Percentiles rank a stretch among this genome's conserved stretches.
Conservation (phyloP, 352 stramenopile genomes). For the Phytopythium montanum region DNA sequence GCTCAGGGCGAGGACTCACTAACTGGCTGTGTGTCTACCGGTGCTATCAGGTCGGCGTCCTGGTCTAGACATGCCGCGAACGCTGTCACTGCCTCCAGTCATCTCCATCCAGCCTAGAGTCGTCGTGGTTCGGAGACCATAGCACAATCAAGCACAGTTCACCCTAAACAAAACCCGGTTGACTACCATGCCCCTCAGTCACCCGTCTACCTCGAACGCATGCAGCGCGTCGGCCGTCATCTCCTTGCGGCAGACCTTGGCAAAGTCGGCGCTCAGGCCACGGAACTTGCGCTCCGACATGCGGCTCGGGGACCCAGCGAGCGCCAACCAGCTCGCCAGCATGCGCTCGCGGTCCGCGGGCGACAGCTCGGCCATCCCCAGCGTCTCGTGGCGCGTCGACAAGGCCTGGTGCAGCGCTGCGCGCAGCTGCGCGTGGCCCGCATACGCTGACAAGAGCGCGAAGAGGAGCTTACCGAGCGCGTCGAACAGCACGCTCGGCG, state of each 20-base stretch:
- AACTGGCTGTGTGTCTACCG: no score
- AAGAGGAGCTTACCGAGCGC: conserved; percentile 50
- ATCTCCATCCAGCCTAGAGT: no score
- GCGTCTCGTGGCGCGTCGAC: conserved; percentile 20
- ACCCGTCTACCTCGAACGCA: conserved; percentile 42
- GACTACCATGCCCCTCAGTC: background rate
- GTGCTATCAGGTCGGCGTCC: no score
- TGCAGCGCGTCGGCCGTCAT: conserved; percentile 50
- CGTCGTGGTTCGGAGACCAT: no score
- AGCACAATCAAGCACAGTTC: background rate
- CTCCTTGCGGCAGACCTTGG: conserved; percentile 75
- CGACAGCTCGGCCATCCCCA: conserved; percentile 37
- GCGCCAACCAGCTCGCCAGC: conserved; percentile 47
- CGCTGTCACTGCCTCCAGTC: no score
- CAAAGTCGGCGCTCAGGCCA: conserved; percentile 56
- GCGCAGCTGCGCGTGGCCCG: conserved; percentile 26
- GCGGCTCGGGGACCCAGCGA: conserved; percentile 46
- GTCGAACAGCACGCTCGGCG: conserved; percentile 56
- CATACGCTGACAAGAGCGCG: conserved; percentile 42
- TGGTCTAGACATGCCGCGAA: no score
- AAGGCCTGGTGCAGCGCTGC: conserved; percentile 29
- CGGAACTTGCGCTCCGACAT: conserved; percentile 59
- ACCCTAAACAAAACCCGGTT: background rate
- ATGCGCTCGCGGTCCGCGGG: conserved; percentile 47
- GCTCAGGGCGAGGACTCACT: no score